phyloP scores from a whole-genome alignment of 768 basidiomycete genomes.

The Erythrobasidium yunnanense region DNA sequence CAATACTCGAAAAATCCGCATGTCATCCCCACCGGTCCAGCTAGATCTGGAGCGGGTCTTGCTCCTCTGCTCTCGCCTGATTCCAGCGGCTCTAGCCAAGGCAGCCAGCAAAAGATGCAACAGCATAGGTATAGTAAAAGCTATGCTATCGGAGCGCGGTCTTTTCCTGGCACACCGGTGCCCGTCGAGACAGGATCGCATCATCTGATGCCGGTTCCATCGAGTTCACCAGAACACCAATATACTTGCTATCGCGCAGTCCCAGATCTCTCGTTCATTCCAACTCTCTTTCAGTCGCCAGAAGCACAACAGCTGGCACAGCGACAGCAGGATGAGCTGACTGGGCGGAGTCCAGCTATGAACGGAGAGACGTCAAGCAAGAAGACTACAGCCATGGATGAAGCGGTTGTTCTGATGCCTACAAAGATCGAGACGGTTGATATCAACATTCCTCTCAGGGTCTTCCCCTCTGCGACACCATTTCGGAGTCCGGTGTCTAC shows the following conservation, averaged over 20 bases:
- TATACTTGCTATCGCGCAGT: slow-evolving; percentile 38
- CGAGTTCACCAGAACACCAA: slow-evolving; percentile 18
- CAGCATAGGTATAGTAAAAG: slow-evolving; percentile 33
- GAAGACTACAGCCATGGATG: slow-evolving; percentile 22
- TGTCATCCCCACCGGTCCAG: not conserved
- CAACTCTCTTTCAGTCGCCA: slow-evolving; percentile 35
- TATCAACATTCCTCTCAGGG: slow-evolving; percentile 77
- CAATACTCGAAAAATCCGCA: slow-evolving; percentile 6
- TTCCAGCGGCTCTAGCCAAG: no score
- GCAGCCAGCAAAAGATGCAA: not conserved
- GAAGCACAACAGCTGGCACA: slow-evolving; percentile 21
- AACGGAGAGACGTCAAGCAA: slow-evolving; percentile 40
- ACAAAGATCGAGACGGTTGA: slow-evolving; percentile 76
- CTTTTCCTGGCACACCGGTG: slow-evolving; percentile 29
- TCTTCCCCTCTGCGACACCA: slow-evolving; percentile 81
- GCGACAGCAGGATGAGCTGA: slow-evolving; percentile 40
- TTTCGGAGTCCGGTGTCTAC: slow-evolving; percentile 43
- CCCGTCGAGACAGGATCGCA: slow-evolving; percentile 33
- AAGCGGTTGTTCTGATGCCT: slow-evolving; percentile 35
- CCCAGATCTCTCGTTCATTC: slow-evolving; percentile 37
- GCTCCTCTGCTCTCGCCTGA: not conserved
- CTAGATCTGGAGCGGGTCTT: not conserved
- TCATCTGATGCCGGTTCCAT: slow-evolving; percentile 36
- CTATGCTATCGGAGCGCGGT: slow-evolving; percentile 31
- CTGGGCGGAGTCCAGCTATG: slow-evolving; percentile 49